Evolutionary conservation across 1,139 yeast species (phyloP).

Genomic region (Geotrichum reessii): DNA sequence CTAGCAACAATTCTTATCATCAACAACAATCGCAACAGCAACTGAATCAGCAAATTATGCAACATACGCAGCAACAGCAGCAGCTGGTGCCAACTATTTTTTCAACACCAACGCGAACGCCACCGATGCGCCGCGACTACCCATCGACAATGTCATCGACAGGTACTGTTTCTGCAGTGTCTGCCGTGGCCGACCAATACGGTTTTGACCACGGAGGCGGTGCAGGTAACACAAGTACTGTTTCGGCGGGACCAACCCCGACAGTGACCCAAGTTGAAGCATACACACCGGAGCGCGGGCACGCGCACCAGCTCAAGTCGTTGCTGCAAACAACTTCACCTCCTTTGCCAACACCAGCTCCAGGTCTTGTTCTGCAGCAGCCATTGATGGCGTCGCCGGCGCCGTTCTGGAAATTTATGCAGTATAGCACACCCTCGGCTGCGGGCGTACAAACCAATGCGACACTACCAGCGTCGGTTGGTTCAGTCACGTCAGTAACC

Average conservation of each 20-base stretch:
- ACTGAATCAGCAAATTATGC: no score
- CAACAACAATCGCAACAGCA: not conserved
- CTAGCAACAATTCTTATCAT: no score
- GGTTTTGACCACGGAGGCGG: not conserved
- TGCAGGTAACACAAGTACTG: not conserved
- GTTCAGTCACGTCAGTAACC: not conserved
- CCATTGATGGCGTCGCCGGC: slow-evolving; percentile 39
- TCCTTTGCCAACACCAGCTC: no score
- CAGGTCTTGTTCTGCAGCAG: not conserved
- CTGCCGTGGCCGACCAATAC: not conserved
- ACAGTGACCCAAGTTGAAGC: slow-evolving; percentile 55
- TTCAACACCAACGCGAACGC: not conserved
- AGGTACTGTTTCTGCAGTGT: not conserved
- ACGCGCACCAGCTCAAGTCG: not conserved
- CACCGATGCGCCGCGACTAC: not conserved
- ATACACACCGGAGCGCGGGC: slow-evolving; percentile 74
- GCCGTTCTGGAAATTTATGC: slow-evolving; percentile 42
- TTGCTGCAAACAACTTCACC: no score
- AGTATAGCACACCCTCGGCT: slow-evolving; percentile 16
- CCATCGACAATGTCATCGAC: not conserved
- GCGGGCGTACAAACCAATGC: not conserved
- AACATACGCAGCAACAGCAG: no score
- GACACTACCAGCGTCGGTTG: not conserved
- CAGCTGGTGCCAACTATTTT: not conserved
- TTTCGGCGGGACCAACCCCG: not conserved